Evolutionary conservation across 768 basidiomycete genomes (phyloP).

Genomic region (Termitomyces sp.): DNA sequence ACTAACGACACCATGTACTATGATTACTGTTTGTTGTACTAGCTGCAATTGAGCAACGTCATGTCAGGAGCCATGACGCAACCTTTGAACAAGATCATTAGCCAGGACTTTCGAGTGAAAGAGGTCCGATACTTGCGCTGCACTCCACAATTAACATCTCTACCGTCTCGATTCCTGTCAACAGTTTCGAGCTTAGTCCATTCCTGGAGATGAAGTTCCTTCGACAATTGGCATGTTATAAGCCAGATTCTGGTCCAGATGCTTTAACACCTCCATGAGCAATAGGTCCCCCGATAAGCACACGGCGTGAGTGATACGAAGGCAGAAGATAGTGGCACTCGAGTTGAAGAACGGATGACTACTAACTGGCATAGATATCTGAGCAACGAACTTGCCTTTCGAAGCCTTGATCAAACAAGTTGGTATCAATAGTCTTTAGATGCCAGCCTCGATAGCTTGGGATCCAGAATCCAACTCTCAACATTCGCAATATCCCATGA

Average conservation of each 20-base stretch:
- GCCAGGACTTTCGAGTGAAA: background rate
- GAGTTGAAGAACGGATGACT: conserved; percentile 18
- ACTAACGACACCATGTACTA: background rate
- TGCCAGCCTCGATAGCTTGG: conserved; percentile 14
- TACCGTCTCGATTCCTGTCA: background rate
- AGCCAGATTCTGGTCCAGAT: background rate
- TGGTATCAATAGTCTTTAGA: background rate
- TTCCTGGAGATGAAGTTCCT: conserved; percentile 10
- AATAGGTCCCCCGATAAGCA: background rate
- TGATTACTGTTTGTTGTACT: background rate
- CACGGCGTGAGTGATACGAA: conserved; percentile 6
- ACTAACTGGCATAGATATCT: background rate
- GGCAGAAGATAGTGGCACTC: conserved; percentile 20
- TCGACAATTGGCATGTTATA: background rate
- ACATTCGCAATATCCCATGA: conserved; percentile 19
- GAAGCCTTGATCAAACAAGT: conserved; percentile 17
- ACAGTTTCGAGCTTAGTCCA: background rate
- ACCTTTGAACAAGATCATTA: background rate
- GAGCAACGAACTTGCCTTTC: conserved; percentile 4
- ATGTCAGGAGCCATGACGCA: background rate
- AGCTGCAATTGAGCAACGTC: background rate
- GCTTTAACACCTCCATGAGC: background rate
- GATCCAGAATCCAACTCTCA: conserved; percentile 20
- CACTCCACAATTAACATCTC: background rate
- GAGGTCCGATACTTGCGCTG: background rate